Evolutionary conservation across 257 asterid species (phyloP).

Genomic region (Leonotis leonurus): DNA sequence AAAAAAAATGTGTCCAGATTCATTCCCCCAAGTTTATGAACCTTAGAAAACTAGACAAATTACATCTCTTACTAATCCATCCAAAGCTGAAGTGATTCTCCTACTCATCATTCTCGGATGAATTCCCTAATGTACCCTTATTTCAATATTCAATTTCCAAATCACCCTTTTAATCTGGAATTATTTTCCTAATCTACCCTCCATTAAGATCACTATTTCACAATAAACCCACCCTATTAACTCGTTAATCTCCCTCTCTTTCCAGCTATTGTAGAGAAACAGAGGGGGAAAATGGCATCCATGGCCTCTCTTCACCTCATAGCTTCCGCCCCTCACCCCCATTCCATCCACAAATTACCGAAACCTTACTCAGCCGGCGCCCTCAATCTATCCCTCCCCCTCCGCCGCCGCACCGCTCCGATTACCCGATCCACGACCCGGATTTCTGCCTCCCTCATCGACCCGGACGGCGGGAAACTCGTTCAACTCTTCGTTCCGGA

Average conservation of each 20-base stretch:
- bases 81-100: neutral
- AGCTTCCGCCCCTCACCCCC: slow-evolving; percentile 19
- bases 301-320: slow-evolving; percentile 67
- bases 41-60: slow-evolving; percentile 8
- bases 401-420: slow-evolving; percentile 17
- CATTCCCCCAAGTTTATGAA: slow-evolving; percentile 4
- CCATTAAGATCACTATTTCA: neutral
- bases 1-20: slow-evolving; percentile 14
- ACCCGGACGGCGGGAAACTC: slow-evolving; percentile 85
- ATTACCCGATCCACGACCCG: slow-evolving; percentile 27
- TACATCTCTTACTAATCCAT: neutral
- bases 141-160: neutral
- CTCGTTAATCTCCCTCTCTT: slow-evolving; percentile 4
- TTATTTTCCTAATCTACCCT: neutral
- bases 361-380: slow-evolving; percentile 30
- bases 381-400: slow-evolving; percentile 18
- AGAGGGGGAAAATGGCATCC: slow-evolving; percentile 36
- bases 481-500: slow-evolving; percentile 56
- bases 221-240: neutral
- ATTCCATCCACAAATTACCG: slow-evolving; percentile 25
- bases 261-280: neutral
- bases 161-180: neutral
- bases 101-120: neutral
- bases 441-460: slow-evolving; percentile 53
- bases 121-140: neutral